Evolutionary conservation across 2,329 filamentous ascomycete genomes (phyloP).

Genomic region (Nigrospora osmanthi): DNA sequence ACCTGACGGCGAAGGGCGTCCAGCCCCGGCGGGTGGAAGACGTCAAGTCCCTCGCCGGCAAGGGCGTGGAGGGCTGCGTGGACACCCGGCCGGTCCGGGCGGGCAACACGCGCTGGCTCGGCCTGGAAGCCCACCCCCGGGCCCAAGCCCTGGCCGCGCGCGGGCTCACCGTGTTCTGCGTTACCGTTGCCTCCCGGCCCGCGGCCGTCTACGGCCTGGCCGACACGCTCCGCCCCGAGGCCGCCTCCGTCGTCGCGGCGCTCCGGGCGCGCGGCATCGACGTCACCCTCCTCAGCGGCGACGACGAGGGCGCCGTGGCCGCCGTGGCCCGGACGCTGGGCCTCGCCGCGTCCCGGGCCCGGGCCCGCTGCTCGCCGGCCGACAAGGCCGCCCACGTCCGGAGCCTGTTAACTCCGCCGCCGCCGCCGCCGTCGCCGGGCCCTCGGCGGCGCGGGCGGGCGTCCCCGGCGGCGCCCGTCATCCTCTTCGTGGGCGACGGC

Average conservation of each 20-base stretch:
- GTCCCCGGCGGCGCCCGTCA: conserved; percentile 21
- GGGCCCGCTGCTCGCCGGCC: conserved; percentile 32
- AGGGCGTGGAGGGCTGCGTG: conserved; percentile 32
- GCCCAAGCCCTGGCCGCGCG: conserved; percentile 25
- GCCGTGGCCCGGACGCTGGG: conserved; percentile 28
- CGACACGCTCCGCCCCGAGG: conserved; percentile 37
- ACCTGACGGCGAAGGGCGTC: conserved; percentile 17
- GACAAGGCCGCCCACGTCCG: conserved; percentile 39
- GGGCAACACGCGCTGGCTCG: conserved; percentile 43
- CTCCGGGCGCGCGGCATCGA: conserved; percentile 30
- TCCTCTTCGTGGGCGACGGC: conserved; percentile 70
- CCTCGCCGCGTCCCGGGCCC: conserved; percentile 28
- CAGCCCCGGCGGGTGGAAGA: conserved; percentile 16
- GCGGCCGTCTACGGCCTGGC: conserved; percentile 35
- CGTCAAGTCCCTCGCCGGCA: conserved; percentile 31
- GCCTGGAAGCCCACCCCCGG: conserved; percentile 16
- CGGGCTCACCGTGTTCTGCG: conserved; percentile 38
- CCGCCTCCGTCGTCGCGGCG: conserved; percentile 21
- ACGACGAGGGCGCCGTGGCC: conserved; percentile 41
- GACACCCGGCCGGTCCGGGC: conserved; percentile 27
- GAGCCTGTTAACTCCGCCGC: conserved; percentile 26
- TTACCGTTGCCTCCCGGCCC: conserved; percentile 27
- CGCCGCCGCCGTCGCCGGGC: no score
- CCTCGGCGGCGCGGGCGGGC: background rate
- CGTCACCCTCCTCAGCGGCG: conserved; percentile 44